Evolutionary conservation across 2,329 filamentous ascomycete genomes (phyloP), one percentile per base, ranked within the genome.

Genomic region (Parafenestella ontariensis): DNA sequence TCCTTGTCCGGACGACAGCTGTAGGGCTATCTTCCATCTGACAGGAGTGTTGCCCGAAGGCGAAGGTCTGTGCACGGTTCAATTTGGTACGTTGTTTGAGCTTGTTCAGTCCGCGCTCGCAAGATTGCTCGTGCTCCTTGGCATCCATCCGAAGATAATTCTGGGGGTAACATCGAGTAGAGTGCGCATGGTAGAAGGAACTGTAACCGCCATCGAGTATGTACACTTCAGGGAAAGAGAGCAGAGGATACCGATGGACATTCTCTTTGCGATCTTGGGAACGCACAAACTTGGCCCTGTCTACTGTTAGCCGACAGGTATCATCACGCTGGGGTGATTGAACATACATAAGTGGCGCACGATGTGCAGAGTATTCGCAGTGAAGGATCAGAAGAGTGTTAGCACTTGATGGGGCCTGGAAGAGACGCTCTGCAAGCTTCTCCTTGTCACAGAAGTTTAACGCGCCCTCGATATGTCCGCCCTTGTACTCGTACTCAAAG

Each of bases 381-480:
- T 99, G 95, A 68, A 99, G 91, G 64, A 99, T 88, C 58, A 99
- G 78, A 10, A 97, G 82, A 0, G 92, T 95, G 63, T 89, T 89
- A 46, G 88, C 85, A 0, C 87, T 89, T 45, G 88, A 85, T 42
- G 68, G 57, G 11, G 66, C 53, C 28, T 69, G 82, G 75, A 99
- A 96, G 44, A 99, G 85, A 64, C 93, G 87, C 50, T 82, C 82
- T 8, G 92, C 87, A 54, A 99, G 83, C 56, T 90, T 80, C 69
- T 99, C 94, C 78, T 97, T 97, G 80, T 97, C 92, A 78, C 96
- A 98, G 81, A 92, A 95, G 81, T 99, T 99, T 78, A 96, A 83
- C 39, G 95, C 95, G 17, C 90, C 90, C 64, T 92, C 86, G 71
- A 99, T 97, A 75, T 99, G 95, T 29, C 95, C 95, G 52, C 95